Evolutionary conservation across 352 stramenopile species (phyloP), one percentile per base, ranked within the genome.

Genomic region (Phytopythium montanum): DNA sequence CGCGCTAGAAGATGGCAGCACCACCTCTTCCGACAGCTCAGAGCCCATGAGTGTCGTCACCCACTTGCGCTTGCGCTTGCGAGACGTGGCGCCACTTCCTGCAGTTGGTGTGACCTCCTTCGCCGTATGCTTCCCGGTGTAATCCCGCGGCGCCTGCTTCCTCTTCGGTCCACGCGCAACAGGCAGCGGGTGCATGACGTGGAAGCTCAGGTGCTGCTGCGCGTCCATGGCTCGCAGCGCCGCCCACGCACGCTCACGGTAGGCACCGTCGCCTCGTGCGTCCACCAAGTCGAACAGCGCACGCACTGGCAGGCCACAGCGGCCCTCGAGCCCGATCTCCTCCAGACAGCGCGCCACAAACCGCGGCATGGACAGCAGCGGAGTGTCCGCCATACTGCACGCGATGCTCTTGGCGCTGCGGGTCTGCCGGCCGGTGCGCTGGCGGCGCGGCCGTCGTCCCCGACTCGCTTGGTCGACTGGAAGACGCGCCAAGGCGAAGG

Each of bases 301-400:
- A 34, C 72, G 63, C 28, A 95, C 49, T 9, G 77, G 70, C 52
- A 95, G 62, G 0, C 85, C 85, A 28, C 79, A 91, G 41, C 83
- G 79, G 13, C 85, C 85, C 56, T 92, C 81, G 36, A 95, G 79
- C 1, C 79, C 81, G 50, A 92, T 87, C 50, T 91, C 84, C 62
- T 95, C 85, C 46, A 94, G 68, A 55, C 81, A 94, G 45, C 80
- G 75, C 61, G 84, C 81, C 54, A 92, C 64, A 53, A 92, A 90
- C 61, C 76, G 66, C 49, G 77, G 73, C 79, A 93, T 89, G 49
- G 78, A 51, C 38, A 25, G 21, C 53, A 58, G 53, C 51, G 51
- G 51, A 6, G 31, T 13, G 8, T 14, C 38, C 53, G 53, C 53
- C 53, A 58, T 36, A 10, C 31, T 13, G 8, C 14, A 23, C 53